Percentiles rank a stretch among this genome's conserved stretches.
Conservation (phyloP, 805 yeast genomes). For the Saturnispora hagleri region DNA sequence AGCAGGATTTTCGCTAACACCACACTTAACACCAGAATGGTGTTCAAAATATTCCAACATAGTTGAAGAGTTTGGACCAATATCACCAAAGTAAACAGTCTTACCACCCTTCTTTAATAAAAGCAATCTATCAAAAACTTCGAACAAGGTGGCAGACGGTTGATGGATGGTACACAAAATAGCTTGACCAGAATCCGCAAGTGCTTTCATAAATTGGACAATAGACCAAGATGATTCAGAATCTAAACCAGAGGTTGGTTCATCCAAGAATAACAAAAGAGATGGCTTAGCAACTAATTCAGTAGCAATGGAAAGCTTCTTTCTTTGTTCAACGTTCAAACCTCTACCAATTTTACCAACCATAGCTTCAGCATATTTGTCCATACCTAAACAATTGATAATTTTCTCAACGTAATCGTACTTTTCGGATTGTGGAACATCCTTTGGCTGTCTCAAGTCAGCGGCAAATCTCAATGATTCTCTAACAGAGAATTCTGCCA, state of each 20-base stretch:
- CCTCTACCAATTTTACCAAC: slow-evolving; percentile 39
- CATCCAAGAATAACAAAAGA: slow-evolving; percentile 45
- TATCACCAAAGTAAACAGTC: slow-evolving; percentile 46
- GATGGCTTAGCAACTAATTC: slow-evolving; percentile 48
- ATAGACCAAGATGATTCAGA: slow-evolving; percentile 52
- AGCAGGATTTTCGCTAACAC: slow-evolving; percentile 58
- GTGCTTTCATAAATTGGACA: slow-evolving; percentile 39
- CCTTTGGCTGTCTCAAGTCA: slow-evolving; percentile 36
- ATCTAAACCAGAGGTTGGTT: slow-evolving; percentile 52
- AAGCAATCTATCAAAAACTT: slow-evolving; percentile 34
- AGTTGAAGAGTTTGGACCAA: slow-evolving; percentile 36
- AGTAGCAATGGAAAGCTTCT: slow-evolving; percentile 45
- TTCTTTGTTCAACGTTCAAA: slow-evolving; percentile 45
- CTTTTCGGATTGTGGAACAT: slow-evolving; percentile 31
- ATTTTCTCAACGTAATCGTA: slow-evolving; percentile 36
- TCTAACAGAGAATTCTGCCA: slow-evolving; percentile 42
- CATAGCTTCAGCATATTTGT: slow-evolving; percentile 41
- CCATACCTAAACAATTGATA: slow-evolving; percentile 33
- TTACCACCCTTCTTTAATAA: slow-evolving; percentile 43
- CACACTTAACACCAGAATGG: slow-evolving; percentile 59
- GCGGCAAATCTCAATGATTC: slow-evolving; percentile 45
- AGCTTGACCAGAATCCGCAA: slow-evolving; percentile 44
- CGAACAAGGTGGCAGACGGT: slow-evolving; percentile 39
- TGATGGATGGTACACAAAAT: slow-evolving; percentile 49
- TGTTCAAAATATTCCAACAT: slow-evolving; percentile 39